These are phyloP conservation scores for Termitomyces sp. DNA, from an alignment of 768 basidiomycete genomes.

Conservation along the genomic window DNA sequence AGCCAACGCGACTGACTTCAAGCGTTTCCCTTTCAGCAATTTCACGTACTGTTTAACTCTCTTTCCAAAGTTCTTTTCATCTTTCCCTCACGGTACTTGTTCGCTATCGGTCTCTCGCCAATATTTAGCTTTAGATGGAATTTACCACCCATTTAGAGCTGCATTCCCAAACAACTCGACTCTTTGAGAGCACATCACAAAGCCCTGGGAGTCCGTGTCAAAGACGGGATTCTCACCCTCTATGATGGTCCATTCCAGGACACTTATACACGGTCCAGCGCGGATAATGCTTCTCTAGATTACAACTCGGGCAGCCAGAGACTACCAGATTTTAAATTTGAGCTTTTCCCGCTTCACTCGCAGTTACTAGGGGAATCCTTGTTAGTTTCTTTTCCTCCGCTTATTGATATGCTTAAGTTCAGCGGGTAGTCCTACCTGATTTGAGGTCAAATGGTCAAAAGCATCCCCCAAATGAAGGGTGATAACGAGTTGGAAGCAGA, in stretches of 20 bases:
- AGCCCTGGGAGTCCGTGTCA: constrained; percentile 43
- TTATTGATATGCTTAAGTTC: constrained; percentile 70
- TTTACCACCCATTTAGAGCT: constrained; percentile 36
- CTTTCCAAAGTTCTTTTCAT: not conserved
- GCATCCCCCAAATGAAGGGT: no score
- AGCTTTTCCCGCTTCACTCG: constrained; percentile 68
- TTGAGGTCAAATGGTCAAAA: constrained; percentile 52
- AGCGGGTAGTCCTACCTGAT: constrained; percentile 74
- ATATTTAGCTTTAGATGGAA: constrained; percentile 57
- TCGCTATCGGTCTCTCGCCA: constrained; percentile 78
- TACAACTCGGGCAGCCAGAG: no score
- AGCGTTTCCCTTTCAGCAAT: not conserved
- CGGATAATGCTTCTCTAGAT: constrained; percentile 75
- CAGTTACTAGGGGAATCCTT: constrained; percentile 88
- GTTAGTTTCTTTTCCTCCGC: constrained; percentile 90
- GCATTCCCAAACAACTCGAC: constrained; percentile 86
- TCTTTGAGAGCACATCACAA: constrained; percentile 72
- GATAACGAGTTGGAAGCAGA: not conserved
- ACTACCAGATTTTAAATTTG: no score
- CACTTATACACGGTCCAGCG: constrained; percentile 71
- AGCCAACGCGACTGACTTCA: not conserved
- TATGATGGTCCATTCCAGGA: constrained; percentile 76
- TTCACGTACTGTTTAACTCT: not conserved
- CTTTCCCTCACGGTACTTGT: not conserved
- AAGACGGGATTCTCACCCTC: constrained; percentile 67